phyloP scores from a whole-genome alignment of 2,329 filamentous ascomycete species.

The Clarireedia hainanense region DNA sequence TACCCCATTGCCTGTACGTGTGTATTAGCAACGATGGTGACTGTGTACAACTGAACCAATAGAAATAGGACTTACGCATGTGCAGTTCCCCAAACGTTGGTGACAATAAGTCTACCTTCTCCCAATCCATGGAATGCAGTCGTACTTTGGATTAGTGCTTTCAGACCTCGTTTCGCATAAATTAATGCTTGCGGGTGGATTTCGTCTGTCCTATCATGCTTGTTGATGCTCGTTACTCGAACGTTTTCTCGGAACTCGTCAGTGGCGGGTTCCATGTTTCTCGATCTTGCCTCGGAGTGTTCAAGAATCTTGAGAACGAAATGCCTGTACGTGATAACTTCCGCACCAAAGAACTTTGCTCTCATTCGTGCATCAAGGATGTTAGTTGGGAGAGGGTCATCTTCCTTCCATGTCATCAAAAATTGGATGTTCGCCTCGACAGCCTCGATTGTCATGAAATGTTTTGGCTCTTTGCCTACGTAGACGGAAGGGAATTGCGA shows the following conservation, averaged over 20 bases:
- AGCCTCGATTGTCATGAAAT: conserved; percentile 40
- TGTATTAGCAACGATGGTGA: conserved; percentile 19
- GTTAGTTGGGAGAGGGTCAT: conserved; percentile 62
- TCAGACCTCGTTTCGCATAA: conserved; percentile 42
- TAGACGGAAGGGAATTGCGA: conserved; percentile 17
- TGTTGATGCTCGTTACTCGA: conserved; percentile 31
- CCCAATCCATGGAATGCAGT: conserved; percentile 64
- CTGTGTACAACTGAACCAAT: neutral
- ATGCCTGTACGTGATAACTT: conserved; percentile 81
- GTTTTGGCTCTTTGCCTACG: conserved; percentile 17
- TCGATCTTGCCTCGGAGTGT: conserved; percentile 23
- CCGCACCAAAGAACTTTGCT: conserved; percentile 90
- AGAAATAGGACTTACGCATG: conserved; percentile 67
- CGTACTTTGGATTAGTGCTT: conserved; percentile 77
- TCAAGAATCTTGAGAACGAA: conserved; percentile 53
- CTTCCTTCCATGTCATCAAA: conserved; percentile 41
- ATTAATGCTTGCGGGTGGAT: conserved; percentile 41
- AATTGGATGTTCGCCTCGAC: conserved; percentile 35
- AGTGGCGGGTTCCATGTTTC: conserved; percentile 13
- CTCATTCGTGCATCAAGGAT: conserved; percentile 78
- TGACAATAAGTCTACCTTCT: conserved; percentile 66
- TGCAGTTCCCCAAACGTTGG: conserved; percentile 92
- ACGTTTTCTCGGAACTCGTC: conserved; percentile 20
- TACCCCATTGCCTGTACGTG: conserved; percentile 78
- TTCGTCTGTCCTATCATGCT: conserved; percentile 27